These are phyloP conservation scores for Chytriomyces sp. DNA, from an alignment of 192 early-diverging fungal genomes.

Conservation along the genomic window DNA sequence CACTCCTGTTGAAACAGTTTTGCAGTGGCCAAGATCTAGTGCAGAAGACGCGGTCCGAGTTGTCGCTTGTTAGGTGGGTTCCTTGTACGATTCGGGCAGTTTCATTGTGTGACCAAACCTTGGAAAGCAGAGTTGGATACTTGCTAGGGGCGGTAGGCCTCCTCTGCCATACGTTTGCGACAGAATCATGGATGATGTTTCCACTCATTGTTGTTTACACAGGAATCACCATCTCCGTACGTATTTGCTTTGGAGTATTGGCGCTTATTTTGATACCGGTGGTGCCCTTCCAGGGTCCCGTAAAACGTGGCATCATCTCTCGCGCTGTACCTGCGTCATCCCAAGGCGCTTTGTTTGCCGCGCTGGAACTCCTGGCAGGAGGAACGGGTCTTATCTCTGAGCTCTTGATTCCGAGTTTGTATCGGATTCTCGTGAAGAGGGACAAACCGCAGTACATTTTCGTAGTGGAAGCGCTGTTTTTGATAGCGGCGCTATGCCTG, in stretches of 20 bases:
- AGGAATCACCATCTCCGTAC: neutral
- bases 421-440: neutral
- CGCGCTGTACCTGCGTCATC: slow-evolving; percentile 27
- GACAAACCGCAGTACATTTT: slow-evolving; percentile 13
- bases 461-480: slow-evolving; percentile 11
- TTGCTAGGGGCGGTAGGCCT: slow-evolving; percentile 15
- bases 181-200: slow-evolving; percentile 43
- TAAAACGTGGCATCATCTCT: slow-evolving; percentile 37
- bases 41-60: slow-evolving; percentile 14
- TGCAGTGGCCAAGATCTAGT: neutral
- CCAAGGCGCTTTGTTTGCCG: slow-evolving; percentile 39
- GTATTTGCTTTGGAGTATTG: no score
- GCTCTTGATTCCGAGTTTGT: slow-evolving; percentile 13
- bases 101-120: neutral
- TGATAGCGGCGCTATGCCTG: neutral
- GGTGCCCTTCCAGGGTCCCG: no score
- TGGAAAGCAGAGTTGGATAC: slow-evolving; percentile 12
- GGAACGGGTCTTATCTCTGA: slow-evolving; percentile 14
- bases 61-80: slow-evolving; percentile 1
- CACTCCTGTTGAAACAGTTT: neutral
- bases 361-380: slow-evolving; percentile 16
- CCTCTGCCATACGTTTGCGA: slow-evolving; percentile 23
- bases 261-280: no score
- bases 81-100: neutral
- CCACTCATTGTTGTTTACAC: slow-evolving; percentile 13